A percentile compares a stretch with the other conserved stretches of the same genome.
Evolutionary conservation across 306 rosid species (phyloP).

Genomic region (Prinsepia uniflora): DNA sequence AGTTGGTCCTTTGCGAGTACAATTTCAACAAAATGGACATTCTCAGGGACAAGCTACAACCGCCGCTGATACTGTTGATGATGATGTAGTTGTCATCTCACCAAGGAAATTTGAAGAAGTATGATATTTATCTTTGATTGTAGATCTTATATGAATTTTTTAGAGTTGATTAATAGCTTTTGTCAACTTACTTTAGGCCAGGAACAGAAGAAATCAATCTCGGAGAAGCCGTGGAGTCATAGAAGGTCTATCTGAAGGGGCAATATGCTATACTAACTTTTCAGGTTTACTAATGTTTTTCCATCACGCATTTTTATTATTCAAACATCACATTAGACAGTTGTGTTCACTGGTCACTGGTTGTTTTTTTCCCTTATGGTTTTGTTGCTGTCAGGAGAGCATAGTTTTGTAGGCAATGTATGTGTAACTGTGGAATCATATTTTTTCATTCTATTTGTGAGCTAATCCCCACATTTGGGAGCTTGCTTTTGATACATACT

Average conservation of each 20-base stretch:
- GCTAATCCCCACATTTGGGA: neutral
- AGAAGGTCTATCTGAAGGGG: conserved; percentile 11
- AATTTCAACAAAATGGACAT: conserved; percentile 10
- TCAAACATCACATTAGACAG: neutral
- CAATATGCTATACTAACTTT: neutral
- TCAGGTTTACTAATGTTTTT: neutral
- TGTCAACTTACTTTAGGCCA: conserved; percentile 3
- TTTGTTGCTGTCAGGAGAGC: neutral
- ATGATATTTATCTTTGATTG: neutral
- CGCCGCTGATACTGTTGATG: neutral
- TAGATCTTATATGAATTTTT: neutral
- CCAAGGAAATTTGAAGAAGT: conserved; percentile 19
- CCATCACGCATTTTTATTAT: neutral
- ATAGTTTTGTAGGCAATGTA: neutral
- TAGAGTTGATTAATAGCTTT: neutral
- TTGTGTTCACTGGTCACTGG: neutral
- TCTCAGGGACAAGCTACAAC: neutral
- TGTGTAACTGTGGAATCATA: neutral
- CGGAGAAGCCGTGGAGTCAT: neutral
- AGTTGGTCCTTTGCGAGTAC: neutral
- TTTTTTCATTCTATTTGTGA: neutral
- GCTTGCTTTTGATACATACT: neutral
- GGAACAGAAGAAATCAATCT: neutral
- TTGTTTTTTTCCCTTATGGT: neutral
- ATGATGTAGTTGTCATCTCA: conserved; percentile 16